Evolutionary conservation across 495 filamentous ascomycete species (phyloP).

Genomic region (Zalerion maritima): DNA sequence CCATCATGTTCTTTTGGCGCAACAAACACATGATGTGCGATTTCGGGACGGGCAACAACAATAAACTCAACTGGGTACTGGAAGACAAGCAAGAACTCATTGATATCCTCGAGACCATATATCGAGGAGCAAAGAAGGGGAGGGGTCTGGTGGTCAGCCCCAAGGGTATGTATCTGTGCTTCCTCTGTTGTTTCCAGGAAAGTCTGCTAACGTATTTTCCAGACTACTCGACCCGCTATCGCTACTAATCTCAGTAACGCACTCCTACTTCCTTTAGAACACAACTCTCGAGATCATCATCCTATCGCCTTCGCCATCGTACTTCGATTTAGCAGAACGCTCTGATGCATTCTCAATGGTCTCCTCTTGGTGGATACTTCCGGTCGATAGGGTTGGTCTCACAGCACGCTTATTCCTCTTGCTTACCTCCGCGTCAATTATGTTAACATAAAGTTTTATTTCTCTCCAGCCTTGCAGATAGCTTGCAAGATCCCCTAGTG

Average conservation of each 20-base stretch:
- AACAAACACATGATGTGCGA: constrained; percentile 99
- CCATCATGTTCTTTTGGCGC: constrained; percentile 84
- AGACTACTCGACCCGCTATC: constrained; percentile 75
- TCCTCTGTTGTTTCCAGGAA: neutral
- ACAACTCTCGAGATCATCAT: no score
- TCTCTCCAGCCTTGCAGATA: no score
- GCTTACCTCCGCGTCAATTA: no score
- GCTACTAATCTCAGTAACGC: constrained; percentile 43
- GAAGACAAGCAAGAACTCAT: constrained; percentile 99
- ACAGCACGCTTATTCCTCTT: no score
- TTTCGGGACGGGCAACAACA: constrained; percentile 97
- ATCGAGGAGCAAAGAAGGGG: constrained; percentile 93
- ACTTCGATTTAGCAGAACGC: no score
- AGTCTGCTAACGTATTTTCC: constrained; percentile 12
- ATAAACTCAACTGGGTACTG: constrained; percentile 92
- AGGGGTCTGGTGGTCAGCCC: constrained; percentile 90
- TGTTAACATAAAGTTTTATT: no score
- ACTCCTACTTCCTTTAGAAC: no score
- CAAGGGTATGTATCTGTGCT: constrained; percentile 40
- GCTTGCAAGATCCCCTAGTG: no score
- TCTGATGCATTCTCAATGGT: no score
- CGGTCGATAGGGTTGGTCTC: no score
- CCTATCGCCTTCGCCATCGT: no score
- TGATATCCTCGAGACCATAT: constrained; percentile 96
- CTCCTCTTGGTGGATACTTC: no score